Base-by-base conservation (phyloP, 176 grass and related monocot genomes). In the Poa pratensis region DNA sequence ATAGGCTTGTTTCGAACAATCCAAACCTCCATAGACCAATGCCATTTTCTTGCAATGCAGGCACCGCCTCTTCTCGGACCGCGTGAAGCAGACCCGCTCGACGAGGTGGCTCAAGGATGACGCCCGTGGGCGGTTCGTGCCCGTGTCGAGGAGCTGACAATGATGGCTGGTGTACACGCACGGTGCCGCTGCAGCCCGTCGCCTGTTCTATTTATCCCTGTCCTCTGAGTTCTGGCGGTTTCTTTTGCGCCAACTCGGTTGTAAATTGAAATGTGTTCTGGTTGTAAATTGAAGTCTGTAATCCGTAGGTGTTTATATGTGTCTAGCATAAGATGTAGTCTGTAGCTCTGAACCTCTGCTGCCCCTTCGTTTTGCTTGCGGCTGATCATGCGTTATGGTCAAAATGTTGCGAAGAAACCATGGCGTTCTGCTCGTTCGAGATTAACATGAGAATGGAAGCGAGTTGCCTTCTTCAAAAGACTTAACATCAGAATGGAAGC, bases 11-110 rank as follows among this genome's bases (percentile, higher is more conserved):
- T 68, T 65, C 1, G 54, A 23, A 73, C 48, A 70, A 73, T 78
- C 32, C 4, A 54, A 65, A 18, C 23, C 75, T 32, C 26, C 19
- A 79, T 58, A 50, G 1, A 50, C 53, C 51, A 62, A 77, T 46
- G 45, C 3, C 57, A 60, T 15, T 15, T 81, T 5, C 19, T 64
- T 71, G 17, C 74, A 15, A 11, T 5, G 0, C 71, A 92, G 91
- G 73, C 91, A 92, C 79, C 63, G 65, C 15, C 87, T 90, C 58
- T 92, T 92, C 49, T 39, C 18, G 14, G 84, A 92, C 61, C 54
- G 68, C 30, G 65, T 92, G 37, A 92, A 69, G 77, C 71, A 81
- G 24, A 92, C 91, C 64, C 91, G 87, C 62, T 85, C 81, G 0
- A 87, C 87, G 11, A 67, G 66, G 79, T 92, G 91, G 91, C 73